Conservation (phyloP, 192 early-diverging fungal genomes). For the Backusella australiensis region DNA sequence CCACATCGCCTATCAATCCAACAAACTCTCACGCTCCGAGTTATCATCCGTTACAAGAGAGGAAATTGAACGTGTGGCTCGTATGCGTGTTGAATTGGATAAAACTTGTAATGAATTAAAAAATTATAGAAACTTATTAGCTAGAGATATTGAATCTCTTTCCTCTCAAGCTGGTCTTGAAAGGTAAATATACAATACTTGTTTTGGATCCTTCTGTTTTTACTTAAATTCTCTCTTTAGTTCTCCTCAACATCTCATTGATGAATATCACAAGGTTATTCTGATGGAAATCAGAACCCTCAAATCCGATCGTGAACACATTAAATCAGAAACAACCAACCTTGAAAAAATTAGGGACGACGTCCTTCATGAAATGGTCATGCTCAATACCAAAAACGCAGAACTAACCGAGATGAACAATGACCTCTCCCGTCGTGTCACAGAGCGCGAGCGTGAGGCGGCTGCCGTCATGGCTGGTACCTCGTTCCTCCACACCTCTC, state of each 20-base stretch:
- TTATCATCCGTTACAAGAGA: slow-evolving; percentile 18
- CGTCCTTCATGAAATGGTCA: slow-evolving; percentile 48
- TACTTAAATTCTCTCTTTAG: background rate
- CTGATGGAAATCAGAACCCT: slow-evolving; percentile 45
- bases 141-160: slow-evolving; percentile 34
- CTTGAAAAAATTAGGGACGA: slow-evolving; percentile 47
- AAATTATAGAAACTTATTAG: slow-evolving; percentile 28
- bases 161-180: slow-evolving; percentile 39
- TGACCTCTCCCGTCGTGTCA: slow-evolving; percentile 45
- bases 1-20: slow-evolving; percentile 10
- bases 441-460: slow-evolving; percentile 35
- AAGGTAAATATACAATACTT: slow-evolving; percentile 15
- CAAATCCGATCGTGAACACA: slow-evolving; percentile 41
- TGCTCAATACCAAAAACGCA: slow-evolving; percentile 51
- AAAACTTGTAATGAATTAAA: slow-evolving; percentile 31
- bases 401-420: slow-evolving; percentile 55
- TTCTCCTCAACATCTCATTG: slow-evolving; percentile 22
- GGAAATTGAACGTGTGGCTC: slow-evolving; percentile 30
- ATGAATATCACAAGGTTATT: slow-evolving; percentile 45
- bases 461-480: slow-evolving; percentile 39
- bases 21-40: slow-evolving; percentile 8
- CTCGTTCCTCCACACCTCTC: slow-evolving; percentile 25
- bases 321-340: slow-evolving; percentile 43
- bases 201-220: background rate
- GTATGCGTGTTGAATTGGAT: slow-evolving; percentile 28